These are phyloP conservation scores for Tuber microsphaerosporum DNA, from an alignment of 495 filamentous ascomycete species.

Conservation along the genomic window DNA sequence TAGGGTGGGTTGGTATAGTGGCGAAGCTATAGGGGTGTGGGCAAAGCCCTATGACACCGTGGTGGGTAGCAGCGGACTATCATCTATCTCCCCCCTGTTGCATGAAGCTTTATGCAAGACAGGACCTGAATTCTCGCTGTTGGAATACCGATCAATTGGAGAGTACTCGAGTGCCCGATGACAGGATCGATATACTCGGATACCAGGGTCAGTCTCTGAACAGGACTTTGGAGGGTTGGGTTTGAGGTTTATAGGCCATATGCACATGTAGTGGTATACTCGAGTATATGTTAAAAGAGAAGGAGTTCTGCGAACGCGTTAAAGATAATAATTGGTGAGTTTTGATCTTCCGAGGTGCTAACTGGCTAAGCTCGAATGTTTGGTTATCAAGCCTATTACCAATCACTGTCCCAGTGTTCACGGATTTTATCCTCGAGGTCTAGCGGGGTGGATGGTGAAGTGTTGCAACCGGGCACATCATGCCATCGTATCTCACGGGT, in stretches of 20 bases:
- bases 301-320: too few species aligned
- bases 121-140: neutral
- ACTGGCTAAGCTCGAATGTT: too few species aligned
- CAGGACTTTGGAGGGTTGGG: too few species aligned
- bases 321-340: too few species aligned
- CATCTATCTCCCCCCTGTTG: neutral
- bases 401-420: too few species aligned
- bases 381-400: too few species aligned
- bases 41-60: neutral
- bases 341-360: too few species aligned
- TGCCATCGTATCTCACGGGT: neutral
- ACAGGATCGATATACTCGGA: neutral
- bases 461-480: neutral
- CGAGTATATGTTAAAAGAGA: too few species aligned
- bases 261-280: too few species aligned
- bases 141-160: neutral
- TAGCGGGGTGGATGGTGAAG: neutral
- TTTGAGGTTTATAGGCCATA: too few species aligned
- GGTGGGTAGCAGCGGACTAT: neutral
- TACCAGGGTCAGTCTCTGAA: too few species aligned
- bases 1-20: too few species aligned
- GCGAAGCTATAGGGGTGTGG: neutral
- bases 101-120: neutral
- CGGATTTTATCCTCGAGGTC: neutral
- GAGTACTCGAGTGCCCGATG: neutral